These are phyloP conservation scores for Phytomonas serpens DNA, from an alignment of 208 protist species.

Conservation along the genomic window DNA sequence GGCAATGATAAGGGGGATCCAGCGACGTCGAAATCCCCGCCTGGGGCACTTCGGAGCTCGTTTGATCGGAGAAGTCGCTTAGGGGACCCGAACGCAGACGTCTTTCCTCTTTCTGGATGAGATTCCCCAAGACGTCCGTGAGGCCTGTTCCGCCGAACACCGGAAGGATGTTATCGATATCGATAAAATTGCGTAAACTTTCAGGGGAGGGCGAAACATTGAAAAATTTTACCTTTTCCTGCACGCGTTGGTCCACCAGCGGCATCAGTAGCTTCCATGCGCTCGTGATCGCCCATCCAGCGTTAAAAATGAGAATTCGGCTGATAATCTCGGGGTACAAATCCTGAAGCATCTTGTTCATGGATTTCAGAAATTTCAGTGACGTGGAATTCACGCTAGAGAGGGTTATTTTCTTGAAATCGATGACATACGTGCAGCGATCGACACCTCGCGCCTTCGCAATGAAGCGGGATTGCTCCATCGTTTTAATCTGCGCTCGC, in stretches of 20 bases:
- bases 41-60: background rate
- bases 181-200: constrained; percentile 33
- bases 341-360: constrained; percentile 52
- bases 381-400: constrained; percentile 42
- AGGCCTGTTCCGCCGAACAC: constrained; percentile 32
- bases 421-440: constrained; percentile 66
- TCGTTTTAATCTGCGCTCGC: constrained; percentile 45
- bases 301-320: constrained; percentile 70
- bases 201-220: constrained; percentile 32
- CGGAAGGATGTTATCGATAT: constrained; percentile 39
- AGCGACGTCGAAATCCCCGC: background rate
- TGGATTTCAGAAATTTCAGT: constrained; percentile 39
- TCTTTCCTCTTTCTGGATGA: constrained; percentile 28
- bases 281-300: constrained; percentile 60
- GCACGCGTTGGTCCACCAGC: constrained; percentile 59
- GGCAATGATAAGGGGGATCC: background rate
- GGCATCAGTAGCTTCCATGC: constrained; percentile 71
- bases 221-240: constrained; percentile 75
- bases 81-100: constrained; percentile 9
- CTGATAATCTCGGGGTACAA: constrained; percentile 80
- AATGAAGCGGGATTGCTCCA: constrained; percentile 53
- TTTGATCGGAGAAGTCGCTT: background rate
- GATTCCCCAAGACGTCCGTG: constrained; percentile 21
- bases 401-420: constrained; percentile 56
- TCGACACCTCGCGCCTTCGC: constrained; percentile 28